Percentiles rank a stretch among this genome's conserved stretches.
These are phyloP conservation scores for Microthyrium microscopicum DNA, from an alignment of 2,329 filamentous ascomycete species.

Conservation along the genomic window DNA sequence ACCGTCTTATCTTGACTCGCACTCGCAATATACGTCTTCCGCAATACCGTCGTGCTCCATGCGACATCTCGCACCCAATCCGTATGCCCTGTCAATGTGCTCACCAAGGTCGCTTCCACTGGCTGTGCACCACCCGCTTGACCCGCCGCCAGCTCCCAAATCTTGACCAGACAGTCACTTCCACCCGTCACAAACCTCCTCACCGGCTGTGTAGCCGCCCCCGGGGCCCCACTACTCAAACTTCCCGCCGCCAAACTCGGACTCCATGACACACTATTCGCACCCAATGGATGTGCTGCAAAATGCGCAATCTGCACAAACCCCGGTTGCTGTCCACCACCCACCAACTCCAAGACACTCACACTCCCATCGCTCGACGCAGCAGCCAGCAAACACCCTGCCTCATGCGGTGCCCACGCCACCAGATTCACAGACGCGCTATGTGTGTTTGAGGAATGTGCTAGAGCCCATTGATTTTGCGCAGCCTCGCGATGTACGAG, in stretches of 20 bases:
- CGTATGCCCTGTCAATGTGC: slow-evolving; percentile 61
- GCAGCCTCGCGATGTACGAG: slow-evolving; percentile 90
- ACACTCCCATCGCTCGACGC: slow-evolving; percentile 89
- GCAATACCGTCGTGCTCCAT: slow-evolving; percentile 88
- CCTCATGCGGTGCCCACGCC: slow-evolving; percentile 93
- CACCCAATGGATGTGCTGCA: slow-evolving; percentile 79
- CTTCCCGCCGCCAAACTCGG: slow-evolving; percentile 71
- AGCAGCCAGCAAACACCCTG: slow-evolving; percentile 84
- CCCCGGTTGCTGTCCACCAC: slow-evolving; percentile 79
- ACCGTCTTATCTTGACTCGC: slow-evolving; percentile 95
- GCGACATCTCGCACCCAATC: slow-evolving; percentile 98
- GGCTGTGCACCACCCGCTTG: slow-evolving; percentile 1
- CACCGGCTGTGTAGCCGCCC: slow-evolving; percentile 25
- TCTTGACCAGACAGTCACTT: slow-evolving; percentile 82
- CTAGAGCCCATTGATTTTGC: slow-evolving; percentile 35
- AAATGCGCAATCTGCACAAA: slow-evolving; percentile 42
- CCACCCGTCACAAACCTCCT: slow-evolving; percentile 87
- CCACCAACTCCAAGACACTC: slow-evolving; percentile 89
- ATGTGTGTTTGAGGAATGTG: slow-evolving; percentile 87
- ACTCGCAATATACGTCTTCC: slow-evolving; percentile 91
- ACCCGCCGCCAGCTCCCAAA: slow-evolving; percentile 63
- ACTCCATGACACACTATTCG: slow-evolving; percentile 93
- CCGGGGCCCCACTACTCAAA: slow-evolving; percentile 47
- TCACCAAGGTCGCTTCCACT: too few relatives aligned
- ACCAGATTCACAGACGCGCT: slow-evolving; percentile 95